phyloP scores from a whole-genome alignment of 345 rosid species.

The Ceriops zippeliana region DNA sequence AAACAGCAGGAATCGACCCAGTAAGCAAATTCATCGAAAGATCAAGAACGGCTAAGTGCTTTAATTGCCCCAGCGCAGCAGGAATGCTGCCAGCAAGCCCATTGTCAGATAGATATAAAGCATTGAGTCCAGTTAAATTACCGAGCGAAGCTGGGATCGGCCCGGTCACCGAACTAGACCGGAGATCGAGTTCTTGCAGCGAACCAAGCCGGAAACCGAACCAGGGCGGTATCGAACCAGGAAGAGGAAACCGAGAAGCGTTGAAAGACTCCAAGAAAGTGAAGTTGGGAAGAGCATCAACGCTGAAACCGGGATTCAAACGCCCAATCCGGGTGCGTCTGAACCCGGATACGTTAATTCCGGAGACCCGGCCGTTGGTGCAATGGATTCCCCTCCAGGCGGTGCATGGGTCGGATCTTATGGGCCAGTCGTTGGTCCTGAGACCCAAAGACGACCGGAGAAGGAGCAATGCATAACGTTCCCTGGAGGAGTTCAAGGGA shows the following conservation, averaged over 20 bases:
- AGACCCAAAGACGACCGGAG: constrained; percentile 31
- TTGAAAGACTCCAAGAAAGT: constrained; percentile 26
- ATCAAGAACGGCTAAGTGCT: constrained; percentile 18
- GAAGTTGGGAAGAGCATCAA: constrained; percentile 22
- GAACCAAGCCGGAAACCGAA: constrained; percentile 19
- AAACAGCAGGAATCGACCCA: constrained; percentile 15
- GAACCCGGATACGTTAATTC: constrained; percentile 26
- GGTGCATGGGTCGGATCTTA: constrained; percentile 19
- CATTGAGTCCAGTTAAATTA: constrained; percentile 18
- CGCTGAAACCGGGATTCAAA: constrained; percentile 18
- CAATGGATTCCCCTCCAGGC: constrained; percentile 23
- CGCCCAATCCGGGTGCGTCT: constrained; percentile 22
- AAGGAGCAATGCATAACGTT: constrained; percentile 23
- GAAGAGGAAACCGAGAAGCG: constrained; percentile 27
- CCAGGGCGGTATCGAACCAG: constrained; percentile 28
- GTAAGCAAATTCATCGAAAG: constrained; percentile 26
- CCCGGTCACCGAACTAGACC: constrained; percentile 22
- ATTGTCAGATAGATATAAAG: constrained; percentile 19
- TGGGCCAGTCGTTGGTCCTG: constrained; percentile 24
- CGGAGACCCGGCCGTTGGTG: constrained; percentile 22
- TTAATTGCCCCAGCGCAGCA: constrained; percentile 11
- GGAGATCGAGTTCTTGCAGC: constrained; percentile 26
- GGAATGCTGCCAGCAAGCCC: constrained; percentile 22
- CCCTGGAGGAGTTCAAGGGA: constrained; percentile 23
- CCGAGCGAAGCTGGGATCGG: constrained; percentile 25